Conservation (phyloP, 2,329 filamentous ascomycete genomes). For the Parastagonospora avenae region DNA sequence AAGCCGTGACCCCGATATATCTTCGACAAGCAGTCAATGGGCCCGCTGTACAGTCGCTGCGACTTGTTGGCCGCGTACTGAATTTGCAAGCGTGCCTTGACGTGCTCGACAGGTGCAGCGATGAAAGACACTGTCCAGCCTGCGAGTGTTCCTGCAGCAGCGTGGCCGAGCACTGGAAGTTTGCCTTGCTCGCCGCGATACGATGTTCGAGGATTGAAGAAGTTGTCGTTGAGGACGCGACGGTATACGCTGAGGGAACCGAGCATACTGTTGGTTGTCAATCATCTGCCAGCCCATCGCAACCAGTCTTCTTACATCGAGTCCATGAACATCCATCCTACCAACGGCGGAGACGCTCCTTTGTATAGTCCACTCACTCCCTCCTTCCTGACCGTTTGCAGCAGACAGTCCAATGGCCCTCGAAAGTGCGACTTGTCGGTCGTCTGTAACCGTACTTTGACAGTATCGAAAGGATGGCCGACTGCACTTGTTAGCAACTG, state of each 20-base stretch:
- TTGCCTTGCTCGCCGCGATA: constrained; percentile 50
- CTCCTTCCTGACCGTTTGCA: constrained; percentile 84
- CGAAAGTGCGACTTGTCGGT: constrained; percentile 76
- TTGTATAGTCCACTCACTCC: constrained; percentile 89
- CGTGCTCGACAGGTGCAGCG: constrained; percentile 90
- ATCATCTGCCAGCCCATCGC: neutral
- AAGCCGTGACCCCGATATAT: constrained; percentile 68
- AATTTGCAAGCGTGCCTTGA: constrained; percentile 92
- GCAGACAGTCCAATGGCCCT: constrained; percentile 83
- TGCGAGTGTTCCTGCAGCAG: constrained; percentile 83
- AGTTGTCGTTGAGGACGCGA: constrained; percentile 76
- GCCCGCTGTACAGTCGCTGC: constrained; percentile 80
- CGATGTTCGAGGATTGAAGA: constrained; percentile 69
- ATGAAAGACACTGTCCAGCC: constrained; percentile 91
- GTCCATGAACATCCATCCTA: constrained; percentile 99
- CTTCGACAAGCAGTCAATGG: constrained; percentile 80
- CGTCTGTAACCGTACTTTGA: constrained; percentile 95
- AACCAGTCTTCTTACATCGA: constrained; percentile 53
- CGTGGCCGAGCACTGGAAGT: constrained; percentile 80
- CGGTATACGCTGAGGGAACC: constrained; percentile 91
- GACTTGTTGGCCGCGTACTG: constrained; percentile 85
- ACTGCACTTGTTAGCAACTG: constrained; percentile 42
- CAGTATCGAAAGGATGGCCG: constrained; percentile 84
- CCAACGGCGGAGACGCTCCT: constrained; percentile 85
- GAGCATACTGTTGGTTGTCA: constrained; percentile 66